Base-by-base conservation (phyloP, 2,329 filamentous ascomycete genomes). In the Ceratocystis harringtonii region DNA sequence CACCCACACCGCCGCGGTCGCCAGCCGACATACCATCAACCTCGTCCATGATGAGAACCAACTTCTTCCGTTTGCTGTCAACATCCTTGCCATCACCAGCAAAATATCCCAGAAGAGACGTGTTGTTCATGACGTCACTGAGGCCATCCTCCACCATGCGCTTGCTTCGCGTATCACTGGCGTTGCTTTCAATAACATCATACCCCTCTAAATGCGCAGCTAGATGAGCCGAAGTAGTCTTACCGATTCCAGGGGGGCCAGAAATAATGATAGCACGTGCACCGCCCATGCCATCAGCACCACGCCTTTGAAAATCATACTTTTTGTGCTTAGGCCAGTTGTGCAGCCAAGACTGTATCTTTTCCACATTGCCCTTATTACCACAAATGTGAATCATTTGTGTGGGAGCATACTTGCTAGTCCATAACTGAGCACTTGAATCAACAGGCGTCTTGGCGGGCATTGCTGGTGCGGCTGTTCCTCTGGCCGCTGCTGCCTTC, bases 11-110 rank as follows among this genome's bases (percentile, higher is more conserved):
- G 69, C 94, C 94, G 68, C 94, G 87, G 73, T 99, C 94, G 72
- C 94, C 94, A 44, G 90, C 92, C 68, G 92, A 97, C 94, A 99
- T 97, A 63, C 94, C 94, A 71, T 99, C 94, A 3, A 99, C 94
- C 76, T 99, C 94, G 71, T 99, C 94, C 94, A 99, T 97, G 76
- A 99, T 90, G 61, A 99, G 78, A 5, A 96, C 90, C 43, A 97
- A 85, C 70, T 96, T 96, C 78, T 95, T 95, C 78, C 94, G 97
- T 17, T 80, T 80, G 3, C 79, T 76, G 57, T 96, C 88, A 2
- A 96, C 85, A 66, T 86, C 82, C 75, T 94, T 89, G 28, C 89
- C 88, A 65, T 92, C 89, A 1, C 85, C 85, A 5, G 91, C 85
- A 74, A 97, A 99, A 75, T 88, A 99, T 1, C 94, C 94, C 66